Evolutionary conservation across 2,329 filamentous ascomycete genomes (phyloP).

Genomic region (Ophiostoma australiae): DNA sequence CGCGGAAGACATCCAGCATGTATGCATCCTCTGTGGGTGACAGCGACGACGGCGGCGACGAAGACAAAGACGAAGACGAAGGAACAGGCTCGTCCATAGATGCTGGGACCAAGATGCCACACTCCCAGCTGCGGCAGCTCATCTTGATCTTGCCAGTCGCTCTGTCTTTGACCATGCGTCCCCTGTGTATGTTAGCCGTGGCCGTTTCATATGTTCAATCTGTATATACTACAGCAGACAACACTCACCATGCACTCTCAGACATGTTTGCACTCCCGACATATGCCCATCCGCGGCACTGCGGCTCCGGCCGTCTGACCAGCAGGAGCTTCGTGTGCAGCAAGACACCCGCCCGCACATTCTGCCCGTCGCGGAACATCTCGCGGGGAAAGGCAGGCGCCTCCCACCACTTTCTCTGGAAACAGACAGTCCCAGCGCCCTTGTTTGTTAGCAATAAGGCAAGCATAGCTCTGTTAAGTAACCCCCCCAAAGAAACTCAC

Average conservation of each 20-base stretch:
- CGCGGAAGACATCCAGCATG: slow-evolving; percentile 47
- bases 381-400: slow-evolving; percentile 63
- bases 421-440: slow-evolving; percentile 77
- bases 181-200: slow-evolving; percentile 48
- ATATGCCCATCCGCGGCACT: slow-evolving; percentile 64
- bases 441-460: slow-evolving; percentile 31
- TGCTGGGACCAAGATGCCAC: slow-evolving; percentile 73
- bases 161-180: slow-evolving; percentile 67
- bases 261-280: slow-evolving; percentile 88
- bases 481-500: slow-evolving; percentile 43
- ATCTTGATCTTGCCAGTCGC: slow-evolving; percentile 65
- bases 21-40: background rate
- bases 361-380: slow-evolving; percentile 71
- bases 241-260: slow-evolving; percentile 79
- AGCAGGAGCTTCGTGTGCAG: slow-evolving; percentile 81
- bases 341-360: slow-evolving; percentile 63
- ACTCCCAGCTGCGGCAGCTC: slow-evolving; percentile 91
- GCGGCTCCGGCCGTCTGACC: slow-evolving; percentile 32
- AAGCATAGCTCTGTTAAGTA: background rate
- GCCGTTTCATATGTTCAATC: background rate
- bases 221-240: too few species aligned
- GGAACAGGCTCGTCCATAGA: slow-evolving; percentile 15
- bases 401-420: slow-evolving; percentile 68
- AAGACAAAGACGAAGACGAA: background rate
- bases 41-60: background rate